phyloP scores from a whole-genome alignment of 352 stramenopile genomes.

The Globisporangium takayamanum region DNA sequence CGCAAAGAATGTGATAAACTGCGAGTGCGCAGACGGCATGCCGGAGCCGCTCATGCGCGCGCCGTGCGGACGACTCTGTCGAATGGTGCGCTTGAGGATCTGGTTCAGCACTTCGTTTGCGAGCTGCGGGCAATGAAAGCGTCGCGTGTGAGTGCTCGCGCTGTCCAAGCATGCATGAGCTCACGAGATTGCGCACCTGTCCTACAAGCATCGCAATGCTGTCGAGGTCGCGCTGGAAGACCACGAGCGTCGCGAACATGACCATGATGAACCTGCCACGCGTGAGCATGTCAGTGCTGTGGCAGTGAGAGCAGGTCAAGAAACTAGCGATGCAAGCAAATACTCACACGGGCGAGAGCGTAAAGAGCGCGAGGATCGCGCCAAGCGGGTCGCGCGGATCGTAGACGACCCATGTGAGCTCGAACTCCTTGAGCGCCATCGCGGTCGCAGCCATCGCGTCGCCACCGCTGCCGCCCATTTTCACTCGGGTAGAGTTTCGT shows the following conservation, averaged over 20 bases:
- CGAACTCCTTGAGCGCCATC: constrained; percentile 52
- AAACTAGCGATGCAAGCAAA: not conserved
- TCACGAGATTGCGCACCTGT: constrained; percentile 29
- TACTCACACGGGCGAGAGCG: constrained; percentile 62
- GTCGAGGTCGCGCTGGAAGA: constrained; percentile 77
- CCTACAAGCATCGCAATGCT: constrained; percentile 62
- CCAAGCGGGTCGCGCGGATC: constrained; percentile 64
- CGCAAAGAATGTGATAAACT: constrained; percentile 80
- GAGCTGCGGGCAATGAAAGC: constrained; percentile 26
- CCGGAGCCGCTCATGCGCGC: constrained; percentile 55
- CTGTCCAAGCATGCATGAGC: not conserved
- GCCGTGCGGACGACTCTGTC: constrained; percentile 56
- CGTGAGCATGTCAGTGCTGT: not conserved
- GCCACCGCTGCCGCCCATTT: not conserved
- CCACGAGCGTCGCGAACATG: constrained; percentile 72
- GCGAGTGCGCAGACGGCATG: constrained; percentile 78
- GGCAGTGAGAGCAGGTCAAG: not conserved
- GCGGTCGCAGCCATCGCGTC: constrained; percentile 5
- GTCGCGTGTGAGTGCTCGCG: not conserved
- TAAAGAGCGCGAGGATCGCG: constrained; percentile 60
- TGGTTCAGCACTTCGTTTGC: constrained; percentile 72
- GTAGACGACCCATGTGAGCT: constrained; percentile 84
- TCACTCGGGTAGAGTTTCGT: not conserved
- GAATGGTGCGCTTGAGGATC: constrained; percentile 71
- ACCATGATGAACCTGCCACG: constrained; percentile 71